These are phyloP conservation scores for Senna tora DNA, from an alignment of 306 rosid genomes.

Conservation along the genomic window DNA sequence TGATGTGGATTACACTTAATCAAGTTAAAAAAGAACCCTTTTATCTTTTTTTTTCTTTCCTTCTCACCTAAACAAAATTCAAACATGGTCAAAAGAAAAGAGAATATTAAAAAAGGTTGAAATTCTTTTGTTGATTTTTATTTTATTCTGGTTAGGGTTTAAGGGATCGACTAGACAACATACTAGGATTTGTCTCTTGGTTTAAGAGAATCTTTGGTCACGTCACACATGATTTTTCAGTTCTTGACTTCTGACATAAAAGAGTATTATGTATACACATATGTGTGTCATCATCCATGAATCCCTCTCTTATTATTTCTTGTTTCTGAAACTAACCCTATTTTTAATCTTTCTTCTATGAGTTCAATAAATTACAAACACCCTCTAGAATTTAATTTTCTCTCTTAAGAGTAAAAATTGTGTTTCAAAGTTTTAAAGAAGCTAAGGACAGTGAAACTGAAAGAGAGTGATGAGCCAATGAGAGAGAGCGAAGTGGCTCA, in stretches of 20 bases:
- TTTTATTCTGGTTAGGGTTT: constrained; percentile 57
- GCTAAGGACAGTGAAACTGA: constrained; percentile 28
- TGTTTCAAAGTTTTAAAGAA: constrained; percentile 20
- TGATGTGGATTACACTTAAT: constrained; percentile 30
- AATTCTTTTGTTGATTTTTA: constrained; percentile 1
- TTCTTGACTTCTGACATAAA: constrained; percentile 56
- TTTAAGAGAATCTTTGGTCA: constrained; percentile 69
- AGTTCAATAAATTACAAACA: no score
- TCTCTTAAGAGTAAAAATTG: constrained; percentile 31
- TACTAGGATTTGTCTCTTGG: constrained; percentile 39
- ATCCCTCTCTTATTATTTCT: background rate
- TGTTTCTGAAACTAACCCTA: no score
- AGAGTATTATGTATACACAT: constrained; percentile 9
- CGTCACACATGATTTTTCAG: constrained; percentile 65
- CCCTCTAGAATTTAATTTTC: no score
- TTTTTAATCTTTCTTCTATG: no score
- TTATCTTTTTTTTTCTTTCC: background rate
- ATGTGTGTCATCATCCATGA: no score
- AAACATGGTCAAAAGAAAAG: constrained; percentile 16
- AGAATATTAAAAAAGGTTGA: background rate
- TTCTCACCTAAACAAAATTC: constrained; percentile 11
- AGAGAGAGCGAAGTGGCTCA: constrained; percentile 39
- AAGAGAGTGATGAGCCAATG: constrained; percentile 46
- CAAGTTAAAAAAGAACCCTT: background rate
- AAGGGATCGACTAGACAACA: constrained; percentile 16